Base-by-base conservation (phyloP, 2,329 filamentous ascomycete species). In the Pestalotiopsis fici region DNA sequence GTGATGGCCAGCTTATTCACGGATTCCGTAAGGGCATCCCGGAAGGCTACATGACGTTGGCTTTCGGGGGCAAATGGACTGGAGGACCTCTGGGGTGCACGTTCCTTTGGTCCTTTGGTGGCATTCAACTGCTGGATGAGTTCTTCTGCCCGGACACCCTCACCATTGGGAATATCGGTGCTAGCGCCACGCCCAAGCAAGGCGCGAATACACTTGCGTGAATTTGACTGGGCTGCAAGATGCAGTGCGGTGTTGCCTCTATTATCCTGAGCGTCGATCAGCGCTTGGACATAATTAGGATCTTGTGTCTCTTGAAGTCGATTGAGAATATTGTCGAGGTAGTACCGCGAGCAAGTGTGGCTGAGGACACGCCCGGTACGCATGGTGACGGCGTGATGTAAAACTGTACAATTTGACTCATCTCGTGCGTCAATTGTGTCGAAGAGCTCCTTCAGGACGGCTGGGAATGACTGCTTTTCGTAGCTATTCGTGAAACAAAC, bases 401-500 rank as follows among this genome's bases (percentile, higher is more conserved):
- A 95, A 64, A 97, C 93, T 0, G 94, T 98, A 69, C 91, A 92
- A 13, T 93, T 92, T 63, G 91, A 91, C 78, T 89, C 90, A 76
- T 99, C 96, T 25, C 92, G 87, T 68, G 89, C 89, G 65, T 91
- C 90, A 50, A 97, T 90, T 0, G 95, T 98, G 47, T 91, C 88
- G 64, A 95, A 90, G 3, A 99, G 87, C 70, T 97, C 89, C 71
- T 92, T 92, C 73, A 97, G 89, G 66, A 99, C 90, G 25, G 87
- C 87, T 0, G 94, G 92, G 81, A 98, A 98, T 0, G 93, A 95
- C 72, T 94, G 89, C 81, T 96, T 97, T 78, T 98, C 96, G 78
- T 91, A 96, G 78, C 96, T 97, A 79, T 99, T 99, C 59, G 95
- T 98, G 79, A 98, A 99, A 76, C 97, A 89, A 66, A 98, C 95